Evolutionary conservation across 805 yeast genomes (phyloP).

Genomic region (Kluyveromyces starmeri): DNA sequence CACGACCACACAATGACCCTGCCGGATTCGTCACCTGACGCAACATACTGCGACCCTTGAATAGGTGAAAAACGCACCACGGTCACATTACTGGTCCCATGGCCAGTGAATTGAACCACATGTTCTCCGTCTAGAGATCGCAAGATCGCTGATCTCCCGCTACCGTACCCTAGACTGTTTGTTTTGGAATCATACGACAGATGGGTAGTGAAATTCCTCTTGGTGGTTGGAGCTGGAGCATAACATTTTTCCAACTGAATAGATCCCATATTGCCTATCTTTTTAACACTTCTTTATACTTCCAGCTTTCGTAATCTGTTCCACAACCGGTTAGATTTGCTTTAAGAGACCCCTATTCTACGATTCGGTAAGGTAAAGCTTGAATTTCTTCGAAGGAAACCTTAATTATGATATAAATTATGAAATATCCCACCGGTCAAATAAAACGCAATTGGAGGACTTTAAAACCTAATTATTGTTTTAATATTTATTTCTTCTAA

Average conservation of each 20-base stretch:
- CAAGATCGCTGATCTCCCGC: constrained; percentile 71
- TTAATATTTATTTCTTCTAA: too few relatives aligned
- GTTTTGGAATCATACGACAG: constrained; percentile 64
- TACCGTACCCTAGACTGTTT: constrained; percentile 68
- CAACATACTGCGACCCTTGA: constrained; percentile 71
- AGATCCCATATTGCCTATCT: constrained; percentile 18
- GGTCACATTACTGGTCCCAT: constrained; percentile 54
- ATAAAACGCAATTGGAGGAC: too few relatives aligned
- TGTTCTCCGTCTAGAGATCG: constrained; percentile 52
- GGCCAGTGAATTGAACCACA: constrained; percentile 64
- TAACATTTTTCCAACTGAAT: constrained; percentile 30
- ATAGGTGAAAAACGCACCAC: constrained; percentile 78
- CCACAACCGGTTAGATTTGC: too few relatives aligned
- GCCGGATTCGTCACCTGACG: constrained; percentile 90
- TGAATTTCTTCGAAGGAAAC: too few relatives aligned
- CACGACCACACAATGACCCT: constrained; percentile 81
- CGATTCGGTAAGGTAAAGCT: too few relatives aligned
- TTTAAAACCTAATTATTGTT: too few relatives aligned
- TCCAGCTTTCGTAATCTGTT: too few relatives aligned
- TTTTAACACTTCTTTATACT: too few relatives aligned
- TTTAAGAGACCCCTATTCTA: too few relatives aligned
- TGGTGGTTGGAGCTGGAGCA: constrained; percentile 77
- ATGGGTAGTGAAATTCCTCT: constrained; percentile 58
- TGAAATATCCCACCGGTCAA: too few relatives aligned
- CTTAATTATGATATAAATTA: too few relatives aligned